A percentile compares a stretch with the other conserved stretches of the same genome.
Evolutionary conservation across 1,284 basidiomycete species (phyloP).

Genomic region (Xanthoconium separans): DNA sequence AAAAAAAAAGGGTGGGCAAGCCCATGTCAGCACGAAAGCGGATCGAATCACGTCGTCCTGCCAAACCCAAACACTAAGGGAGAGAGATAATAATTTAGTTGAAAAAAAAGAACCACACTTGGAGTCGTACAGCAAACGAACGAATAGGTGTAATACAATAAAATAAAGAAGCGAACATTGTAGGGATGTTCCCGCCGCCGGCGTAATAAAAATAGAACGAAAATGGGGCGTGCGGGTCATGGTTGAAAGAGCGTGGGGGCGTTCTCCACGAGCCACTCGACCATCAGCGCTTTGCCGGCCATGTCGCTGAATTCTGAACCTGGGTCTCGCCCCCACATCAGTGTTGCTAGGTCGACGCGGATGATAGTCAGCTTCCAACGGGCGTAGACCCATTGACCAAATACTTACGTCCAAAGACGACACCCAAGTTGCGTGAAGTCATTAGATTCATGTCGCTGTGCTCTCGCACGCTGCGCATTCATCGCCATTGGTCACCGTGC

Average conservation of each 20-base stretch:
- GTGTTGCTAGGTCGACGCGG: constrained; percentile 63
- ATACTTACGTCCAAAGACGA: constrained; percentile 97
- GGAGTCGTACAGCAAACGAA: constrained; percentile 13
- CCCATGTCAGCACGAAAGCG: constrained; percentile 3
- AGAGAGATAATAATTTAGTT: constrained; percentile 26
- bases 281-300: constrained; percentile 90
- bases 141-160: constrained; percentile 30
- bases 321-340: constrained; percentile 88
- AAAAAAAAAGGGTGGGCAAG: not conserved
- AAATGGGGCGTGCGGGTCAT: not conserved
- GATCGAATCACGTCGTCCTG: not conserved
- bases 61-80: constrained; percentile 5
- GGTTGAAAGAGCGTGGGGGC: constrained; percentile 61
- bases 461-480: constrained; percentile 59
- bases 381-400: not conserved
- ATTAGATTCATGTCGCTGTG: constrained; percentile 82
- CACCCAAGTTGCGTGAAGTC: constrained; percentile 95
- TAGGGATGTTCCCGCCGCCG: not conserved
- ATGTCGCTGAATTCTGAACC: constrained; percentile 93
- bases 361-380: constrained; percentile 10
- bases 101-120: not conserved
- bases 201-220: not conserved
- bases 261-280: constrained; percentile 92
- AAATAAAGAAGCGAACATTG: constrained; percentile 2
- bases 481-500: constrained; percentile 3